Evolutionary conservation across 768 basidiomycete species (phyloP).

Genomic region (Boletus reticulatus): DNA sequence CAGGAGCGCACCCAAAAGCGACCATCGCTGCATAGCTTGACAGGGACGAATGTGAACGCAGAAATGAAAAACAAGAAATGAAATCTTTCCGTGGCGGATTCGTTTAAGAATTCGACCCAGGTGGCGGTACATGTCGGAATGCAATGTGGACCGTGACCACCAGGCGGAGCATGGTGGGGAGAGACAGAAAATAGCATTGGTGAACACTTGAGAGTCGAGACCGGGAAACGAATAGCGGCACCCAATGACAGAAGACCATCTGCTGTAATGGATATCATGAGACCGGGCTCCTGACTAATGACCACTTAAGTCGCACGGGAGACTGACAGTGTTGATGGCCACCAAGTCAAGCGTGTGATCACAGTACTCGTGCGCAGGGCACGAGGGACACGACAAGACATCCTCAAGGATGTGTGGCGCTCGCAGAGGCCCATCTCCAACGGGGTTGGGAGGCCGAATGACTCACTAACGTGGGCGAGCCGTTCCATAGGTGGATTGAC

Average conservation of each 20-base stretch:
- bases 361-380: neutral
- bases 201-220: neutral
- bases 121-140: constrained; percentile 4
- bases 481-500: neutral
- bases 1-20: neutral
- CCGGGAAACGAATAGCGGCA: neutral
- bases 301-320: too few species aligned
- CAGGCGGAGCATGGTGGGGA: neutral
- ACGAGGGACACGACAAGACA: neutral
- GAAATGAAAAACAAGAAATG: neutral
- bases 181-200: neutral
- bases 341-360: too few species aligned
- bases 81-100: neutral
- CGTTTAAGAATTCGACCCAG: constrained; percentile 2
- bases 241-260: neutral
- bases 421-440: too few species aligned
- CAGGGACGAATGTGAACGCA: neutral
- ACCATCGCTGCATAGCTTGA: constrained; percentile 11
- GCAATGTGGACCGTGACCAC: neutral
- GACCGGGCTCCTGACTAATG: too few species aligned
- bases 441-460: neutral
- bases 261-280: too few species aligned
- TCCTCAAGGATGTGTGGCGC: neutral
- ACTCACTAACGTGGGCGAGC: neutral
- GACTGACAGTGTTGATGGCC: too few species aligned